phyloP scores from a whole-genome alignment of 345 rosid species.

The Pugionium cornutum region DNA sequence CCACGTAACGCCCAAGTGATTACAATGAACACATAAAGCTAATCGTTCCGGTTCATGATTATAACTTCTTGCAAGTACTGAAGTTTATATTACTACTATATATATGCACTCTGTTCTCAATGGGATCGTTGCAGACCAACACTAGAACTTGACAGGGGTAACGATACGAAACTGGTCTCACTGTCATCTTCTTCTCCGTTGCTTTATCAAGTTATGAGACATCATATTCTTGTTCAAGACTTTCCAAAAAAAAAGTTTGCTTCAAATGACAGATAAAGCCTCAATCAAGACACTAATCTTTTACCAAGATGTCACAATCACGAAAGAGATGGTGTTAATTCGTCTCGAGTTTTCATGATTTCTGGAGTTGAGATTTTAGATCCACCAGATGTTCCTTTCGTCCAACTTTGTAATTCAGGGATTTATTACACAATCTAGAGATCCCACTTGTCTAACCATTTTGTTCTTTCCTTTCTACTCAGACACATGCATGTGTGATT shows the following conservation, averaged over 20 bases:
- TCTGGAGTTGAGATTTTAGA: conserved; percentile 53
- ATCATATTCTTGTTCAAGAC: conserved; percentile 56
- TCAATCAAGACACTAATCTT: conserved; percentile 51
- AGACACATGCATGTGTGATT: conserved; percentile 1
- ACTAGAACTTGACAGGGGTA: conserved; percentile 45
- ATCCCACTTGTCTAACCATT: conserved; percentile 15
- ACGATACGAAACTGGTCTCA: conserved; percentile 56
- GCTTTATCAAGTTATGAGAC: conserved; percentile 57
- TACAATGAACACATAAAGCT: too few species aligned
- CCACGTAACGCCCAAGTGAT: neutral
- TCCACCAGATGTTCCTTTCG: conserved; percentile 57
- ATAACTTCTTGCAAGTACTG: too few species aligned
- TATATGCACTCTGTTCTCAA: conserved; percentile 62
- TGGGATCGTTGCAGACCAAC: conserved; percentile 49
- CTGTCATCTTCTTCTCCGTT: conserved; percentile 53
- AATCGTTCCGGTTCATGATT: too few species aligned
- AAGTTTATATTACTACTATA: too few species aligned
- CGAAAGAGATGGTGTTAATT: conserved; percentile 22
- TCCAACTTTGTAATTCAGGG: conserved; percentile 54
- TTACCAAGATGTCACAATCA: conserved; percentile 47
- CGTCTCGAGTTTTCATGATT: conserved; percentile 41
- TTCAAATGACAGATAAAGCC: conserved; percentile 47
- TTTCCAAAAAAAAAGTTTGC: conserved; percentile 43
- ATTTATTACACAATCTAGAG: conserved; percentile 54
- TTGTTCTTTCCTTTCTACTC: neutral